phyloP scores from a whole-genome alignment of 2,329 filamentous ascomycete genomes.

The Fusarium nelsonii region DNA sequence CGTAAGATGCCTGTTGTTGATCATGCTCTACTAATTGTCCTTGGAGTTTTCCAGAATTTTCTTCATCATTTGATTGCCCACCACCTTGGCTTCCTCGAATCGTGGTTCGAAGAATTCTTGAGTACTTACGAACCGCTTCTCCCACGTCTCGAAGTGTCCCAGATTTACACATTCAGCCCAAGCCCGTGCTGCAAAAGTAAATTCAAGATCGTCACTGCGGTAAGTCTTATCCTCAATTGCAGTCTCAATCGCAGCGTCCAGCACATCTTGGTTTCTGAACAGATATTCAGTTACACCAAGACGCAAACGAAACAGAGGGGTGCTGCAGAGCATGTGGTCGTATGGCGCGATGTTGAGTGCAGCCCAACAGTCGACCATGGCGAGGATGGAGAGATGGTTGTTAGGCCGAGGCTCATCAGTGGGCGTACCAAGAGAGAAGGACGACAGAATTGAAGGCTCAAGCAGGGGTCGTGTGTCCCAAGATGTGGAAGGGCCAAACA shows the following conservation, averaged over 20 bases:
- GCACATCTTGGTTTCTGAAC: conserved; percentile 83
- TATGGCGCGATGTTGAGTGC: conserved; percentile 94
- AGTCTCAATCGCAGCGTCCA: conserved; percentile 87
- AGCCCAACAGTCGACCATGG: conserved; percentile 99
- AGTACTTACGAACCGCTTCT: conserved; percentile 89
- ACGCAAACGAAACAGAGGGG: conserved; percentile 95
- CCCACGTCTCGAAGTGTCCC: conserved; percentile 93
- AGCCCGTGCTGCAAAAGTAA: conserved; percentile 94
- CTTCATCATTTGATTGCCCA: conserved; percentile 98
- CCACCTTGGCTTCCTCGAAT: conserved; percentile 85
- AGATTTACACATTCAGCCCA: conserved; percentile 96
- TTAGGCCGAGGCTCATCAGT: conserved; percentile 77
- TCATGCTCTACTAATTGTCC: conserved; percentile 42
- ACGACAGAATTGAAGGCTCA: conserved; percentile 86
- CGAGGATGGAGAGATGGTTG: conserved; percentile 92
- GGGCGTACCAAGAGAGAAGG: conserved; percentile 84
- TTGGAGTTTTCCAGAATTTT: conserved; percentile 87
- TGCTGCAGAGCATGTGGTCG: conserved; percentile 99
- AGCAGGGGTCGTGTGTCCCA: conserved; percentile 77
- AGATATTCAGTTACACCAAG: conserved; percentile 97
- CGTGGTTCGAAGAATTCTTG: conserved; percentile 92
- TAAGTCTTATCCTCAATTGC: conserved; percentile 92
- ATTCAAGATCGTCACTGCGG: conserved; percentile 95
- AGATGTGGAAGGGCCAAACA: conserved; percentile 76
- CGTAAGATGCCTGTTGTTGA: background rate